Evolutionary conservation across 2,329 filamentous ascomycete genomes (phyloP), one percentile per base, ranked within the genome.

Genomic region (Tricladium varicosporioides): DNA sequence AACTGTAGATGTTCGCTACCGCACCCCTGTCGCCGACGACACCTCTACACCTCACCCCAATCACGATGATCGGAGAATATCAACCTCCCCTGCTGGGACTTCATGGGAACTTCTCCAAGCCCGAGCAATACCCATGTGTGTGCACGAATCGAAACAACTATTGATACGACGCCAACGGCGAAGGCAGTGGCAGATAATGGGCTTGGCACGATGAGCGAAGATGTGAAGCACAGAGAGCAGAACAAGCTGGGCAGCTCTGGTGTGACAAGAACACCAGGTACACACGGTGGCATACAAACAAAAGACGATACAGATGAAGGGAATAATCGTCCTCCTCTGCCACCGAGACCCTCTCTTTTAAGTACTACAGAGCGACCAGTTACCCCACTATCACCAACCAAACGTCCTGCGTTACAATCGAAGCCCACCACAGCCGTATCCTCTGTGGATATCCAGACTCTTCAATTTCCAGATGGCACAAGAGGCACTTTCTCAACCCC

Each of bases 351-450:
- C 18, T 73, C 69, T 33, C 67, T 75, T 9, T 54, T 65, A 5
- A 56, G 64, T 36, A 48, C 48, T 40, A 19, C 55, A 43, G 57
- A 62, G 13, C 56, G 57, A 14, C 61, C 65, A 31, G 51, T 50
- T 13, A 59, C 57, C 8, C 52, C 66, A 40, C 52, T 54, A 60
- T 56, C 63, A 61, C 61, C 66, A 66, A 68, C 62, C 59, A 65
- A 56, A 50, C 53, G 73, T 61, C 73, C 72, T 40, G 65, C 59
- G 10, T 68, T 78, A 54, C 78, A 76, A 61, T 85, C 88, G 1
- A 85, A 84, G 58, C 85, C 93, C 48, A 97, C 92, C 2, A 97
- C 92, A 0, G 92, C 92, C 9, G 69, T 97, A 13, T 93, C 91
- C 0, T 82, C 91, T 14, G 81, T 92, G 60, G 92, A 93, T 63